phyloP scores from a whole-genome alignment of 208 protist genomes.

The Acanthamoeba castellanii region DNA sequence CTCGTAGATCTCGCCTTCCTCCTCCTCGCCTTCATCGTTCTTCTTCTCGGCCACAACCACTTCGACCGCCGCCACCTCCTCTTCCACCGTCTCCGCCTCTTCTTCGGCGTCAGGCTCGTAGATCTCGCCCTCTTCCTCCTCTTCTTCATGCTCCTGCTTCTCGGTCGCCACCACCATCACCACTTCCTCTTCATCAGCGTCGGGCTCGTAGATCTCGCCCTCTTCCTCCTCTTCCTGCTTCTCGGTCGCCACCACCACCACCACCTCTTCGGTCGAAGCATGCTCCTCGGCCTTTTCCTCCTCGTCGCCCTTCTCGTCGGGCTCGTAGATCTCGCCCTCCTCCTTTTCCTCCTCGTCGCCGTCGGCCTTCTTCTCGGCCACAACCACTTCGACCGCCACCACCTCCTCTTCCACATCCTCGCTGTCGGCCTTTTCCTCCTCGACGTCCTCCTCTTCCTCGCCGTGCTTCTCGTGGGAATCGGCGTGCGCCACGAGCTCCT shows the following conservation, averaged over 20 bases:
- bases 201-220: no score
- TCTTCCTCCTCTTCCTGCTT: no score
- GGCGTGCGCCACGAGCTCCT: background rate
- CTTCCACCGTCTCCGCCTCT: background rate
- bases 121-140: background rate
- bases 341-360: background rate
- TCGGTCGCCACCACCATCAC: no score
- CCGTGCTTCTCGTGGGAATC: background rate
- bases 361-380: constrained; percentile 92
- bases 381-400: constrained; percentile 94
- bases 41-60: background rate
- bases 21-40: background rate
- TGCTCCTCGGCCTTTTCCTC: background rate
- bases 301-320: background rate
- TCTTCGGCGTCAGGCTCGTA: background rate
- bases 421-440: background rate
- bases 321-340: constrained; percentile 9
- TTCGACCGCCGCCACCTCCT: background rate
- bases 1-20: background rate
- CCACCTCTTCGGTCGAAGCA: no score
- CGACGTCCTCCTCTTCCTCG: background rate
- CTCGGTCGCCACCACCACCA: no score
- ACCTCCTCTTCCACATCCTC: constrained; percentile 95
- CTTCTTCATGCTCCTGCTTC: background rate
- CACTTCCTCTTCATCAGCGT: no score